phyloP scores from a whole-genome alignment of 305 asterid species.

The Solanum chacoense region DNA sequence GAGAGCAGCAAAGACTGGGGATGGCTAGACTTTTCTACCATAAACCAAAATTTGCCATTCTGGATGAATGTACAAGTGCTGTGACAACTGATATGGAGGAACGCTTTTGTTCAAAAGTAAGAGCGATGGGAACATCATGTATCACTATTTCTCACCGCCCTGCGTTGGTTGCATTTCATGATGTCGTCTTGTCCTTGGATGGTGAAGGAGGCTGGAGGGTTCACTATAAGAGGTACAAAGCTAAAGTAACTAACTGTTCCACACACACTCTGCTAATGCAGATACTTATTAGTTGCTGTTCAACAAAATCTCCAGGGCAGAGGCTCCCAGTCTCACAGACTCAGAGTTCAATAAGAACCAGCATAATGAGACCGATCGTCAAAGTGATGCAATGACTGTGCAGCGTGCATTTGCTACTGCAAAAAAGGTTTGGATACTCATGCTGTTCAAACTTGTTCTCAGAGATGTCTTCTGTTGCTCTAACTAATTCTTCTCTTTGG shows the following conservation, averaged over 20 bases:
- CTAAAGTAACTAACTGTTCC: background rate
- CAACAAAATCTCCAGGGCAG: slow-evolving; percentile 37
- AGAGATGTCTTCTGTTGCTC: background rate
- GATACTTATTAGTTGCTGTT: slow-evolving; percentile 7
- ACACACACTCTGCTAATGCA: background rate
- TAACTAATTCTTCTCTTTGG: slow-evolving; percentile 16
- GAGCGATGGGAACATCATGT: slow-evolving; percentile 98
- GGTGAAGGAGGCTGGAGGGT: slow-evolving; percentile 99
- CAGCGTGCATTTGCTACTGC: slow-evolving; percentile 87
- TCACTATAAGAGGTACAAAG: slow-evolving; percentile 58
- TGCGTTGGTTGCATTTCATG: slow-evolving; percentile 97
- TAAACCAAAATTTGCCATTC: slow-evolving; percentile 92
- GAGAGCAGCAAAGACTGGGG: slow-evolving; percentile 98
- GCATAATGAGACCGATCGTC: slow-evolving; percentile 64
- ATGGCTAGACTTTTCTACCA: slow-evolving; percentile 99
- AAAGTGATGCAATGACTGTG: slow-evolving; percentile 81
- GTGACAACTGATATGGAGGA: slow-evolving; percentile 99
- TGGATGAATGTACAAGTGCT: slow-evolving; percentile 98
- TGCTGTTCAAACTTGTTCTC: background rate
- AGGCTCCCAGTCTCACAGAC: slow-evolving; percentile 48
- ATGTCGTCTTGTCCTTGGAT: slow-evolving; percentile 90
- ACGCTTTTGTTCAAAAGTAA: slow-evolving; percentile 91
- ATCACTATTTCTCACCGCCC: slow-evolving; percentile 99
- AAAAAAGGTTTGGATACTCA: slow-evolving; percentile 41
- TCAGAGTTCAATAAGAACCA: slow-evolving; percentile 40